These are phyloP conservation scores for Discostella pseudostelligera DNA, from an alignment of 108 stramenopile genomes.

Conservation along the genomic window DNA sequence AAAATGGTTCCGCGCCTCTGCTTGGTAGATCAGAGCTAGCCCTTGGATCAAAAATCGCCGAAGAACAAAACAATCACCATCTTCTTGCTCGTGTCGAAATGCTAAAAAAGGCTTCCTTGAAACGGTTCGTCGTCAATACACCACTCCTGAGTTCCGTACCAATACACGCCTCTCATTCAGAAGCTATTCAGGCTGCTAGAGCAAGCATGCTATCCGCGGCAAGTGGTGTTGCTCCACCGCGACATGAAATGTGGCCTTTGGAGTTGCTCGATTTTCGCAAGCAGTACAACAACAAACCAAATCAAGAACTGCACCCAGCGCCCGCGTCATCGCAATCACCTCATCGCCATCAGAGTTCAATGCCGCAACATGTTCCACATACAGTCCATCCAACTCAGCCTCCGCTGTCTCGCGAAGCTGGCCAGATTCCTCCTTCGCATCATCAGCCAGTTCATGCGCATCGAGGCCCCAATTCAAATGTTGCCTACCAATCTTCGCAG, in stretches of 20 bases:
- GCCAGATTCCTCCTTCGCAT: slow-evolving; percentile 11
- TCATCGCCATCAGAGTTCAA: slow-evolving; percentile 3
- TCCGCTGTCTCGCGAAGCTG: slow-evolving; percentile 1
- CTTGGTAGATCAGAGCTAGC: not conserved
- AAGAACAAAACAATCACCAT: not conserved
- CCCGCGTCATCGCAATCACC: slow-evolving; percentile 11
- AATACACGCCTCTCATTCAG: slow-evolving; percentile 70
- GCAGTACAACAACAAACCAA: slow-evolving; percentile 39
- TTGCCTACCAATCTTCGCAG: not conserved
- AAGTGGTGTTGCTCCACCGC: slow-evolving; percentile 39
- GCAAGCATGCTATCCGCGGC: slow-evolving; percentile 14
- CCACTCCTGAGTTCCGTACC: slow-evolving; percentile 59
- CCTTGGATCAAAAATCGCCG: not conserved
- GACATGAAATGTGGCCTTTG: slow-evolving; percentile 82
- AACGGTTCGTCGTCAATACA: slow-evolving; percentile 43
- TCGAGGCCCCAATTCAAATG: slow-evolving; percentile 12
- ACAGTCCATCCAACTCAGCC: slow-evolving; percentile 6
- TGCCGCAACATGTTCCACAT: slow-evolving; percentile 8
- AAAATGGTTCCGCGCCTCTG: slow-evolving; percentile 1
- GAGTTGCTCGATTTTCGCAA: slow-evolving; percentile 68
- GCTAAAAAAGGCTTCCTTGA: slow-evolving; percentile 27
- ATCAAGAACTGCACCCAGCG: slow-evolving; percentile 9
- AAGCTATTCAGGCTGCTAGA: slow-evolving; percentile 60
- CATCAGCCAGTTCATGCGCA: slow-evolving; percentile 11
- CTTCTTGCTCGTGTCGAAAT: slow-evolving; percentile 10